phyloP scores from a whole-genome alignment of 139 green algal genomes.

The Chlamydomonas incerta region DNA sequence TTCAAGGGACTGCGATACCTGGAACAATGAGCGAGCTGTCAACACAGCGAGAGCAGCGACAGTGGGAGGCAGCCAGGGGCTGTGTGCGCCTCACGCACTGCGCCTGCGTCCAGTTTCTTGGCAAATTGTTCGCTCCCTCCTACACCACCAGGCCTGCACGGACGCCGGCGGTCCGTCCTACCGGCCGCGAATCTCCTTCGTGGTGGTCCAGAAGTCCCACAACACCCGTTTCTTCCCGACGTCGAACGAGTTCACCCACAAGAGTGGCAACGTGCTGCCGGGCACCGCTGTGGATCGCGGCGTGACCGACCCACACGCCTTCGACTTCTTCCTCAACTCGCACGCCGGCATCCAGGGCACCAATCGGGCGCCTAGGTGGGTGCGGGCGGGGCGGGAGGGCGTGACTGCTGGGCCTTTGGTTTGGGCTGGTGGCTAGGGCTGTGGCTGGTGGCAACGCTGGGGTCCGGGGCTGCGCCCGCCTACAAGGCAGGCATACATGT shows the following conservation, averaged over 20 bases:
- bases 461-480: too few species aligned
- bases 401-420: too few species aligned
- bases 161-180: slow-evolving; percentile 61
- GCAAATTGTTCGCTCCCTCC: too few species aligned
- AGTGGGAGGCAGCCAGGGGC: too few species aligned
- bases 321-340: slow-evolving; percentile 90
- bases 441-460: too few species aligned
- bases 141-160: slow-evolving; percentile 54
- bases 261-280: slow-evolving; percentile 64
- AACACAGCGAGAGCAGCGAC: too few species aligned
- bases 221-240: slow-evolving; percentile 72
- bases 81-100: too few species aligned
- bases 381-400: neutral
- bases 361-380: neutral
- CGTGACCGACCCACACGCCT: slow-evolving; percentile 72
- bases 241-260: neutral
- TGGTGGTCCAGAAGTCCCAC: slow-evolving; percentile 86
- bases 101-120: too few species aligned
- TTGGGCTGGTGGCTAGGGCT: too few species aligned
- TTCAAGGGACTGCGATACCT: too few species aligned
- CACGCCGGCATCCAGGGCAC: slow-evolving; percentile 66
- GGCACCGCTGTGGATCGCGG: slow-evolving; percentile 79
- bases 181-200: slow-evolving; percentile 81
- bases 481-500: too few species aligned
- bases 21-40: too few species aligned